A percentile compares a stretch with the other conserved stretches of the same genome.
Evolutionary conservation across 129 eudicot genomes (phyloP).

Genomic region (Logfia minima): DNA sequence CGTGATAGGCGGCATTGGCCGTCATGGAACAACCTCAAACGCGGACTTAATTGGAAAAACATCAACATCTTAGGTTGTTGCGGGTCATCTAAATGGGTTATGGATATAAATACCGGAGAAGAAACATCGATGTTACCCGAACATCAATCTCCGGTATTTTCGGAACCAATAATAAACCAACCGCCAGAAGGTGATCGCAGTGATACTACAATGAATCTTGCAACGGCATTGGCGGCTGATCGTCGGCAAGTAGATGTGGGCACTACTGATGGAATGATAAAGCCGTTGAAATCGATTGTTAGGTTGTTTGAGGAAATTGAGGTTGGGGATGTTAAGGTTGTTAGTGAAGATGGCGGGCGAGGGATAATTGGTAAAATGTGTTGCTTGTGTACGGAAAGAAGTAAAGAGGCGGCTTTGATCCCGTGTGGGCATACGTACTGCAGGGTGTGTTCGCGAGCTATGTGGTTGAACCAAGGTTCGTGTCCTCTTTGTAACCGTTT

Average conservation of each 20-base stretch:
- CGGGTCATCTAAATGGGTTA: conserved; percentile 39
- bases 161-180: conserved; percentile 9
- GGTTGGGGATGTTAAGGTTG: conserved; percentile 19
- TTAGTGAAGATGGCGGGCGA: conserved; percentile 2
- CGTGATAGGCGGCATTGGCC: conserved; percentile 18
- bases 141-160: conserved; percentile 21
- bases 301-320: conserved; percentile 44
- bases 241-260: conserved; percentile 28
- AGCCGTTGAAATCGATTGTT: conserved; percentile 46
- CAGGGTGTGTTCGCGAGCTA: conserved; percentile 47
- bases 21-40: conserved; percentile 43
- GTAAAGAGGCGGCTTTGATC: conserved; percentile 54
- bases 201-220: conserved; percentile 41
- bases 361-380: conserved; percentile 33
- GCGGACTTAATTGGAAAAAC: conserved; percentile 23
- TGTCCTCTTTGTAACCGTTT: conserved; percentile 56
- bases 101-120: neutral
- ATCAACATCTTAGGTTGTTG: conserved; percentile 28
- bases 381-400: conserved; percentile 53
- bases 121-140: conserved; percentile 20
- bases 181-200: neutral
- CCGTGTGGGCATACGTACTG: conserved; percentile 68
- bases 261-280: conserved; percentile 14
- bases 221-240: conserved; percentile 57
- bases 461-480: conserved; percentile 50